These are phyloP conservation scores for Apiotrichum veenhuisii DNA, from an alignment of 1,284 basidiomycete species.

Conservation along the genomic window DNA sequence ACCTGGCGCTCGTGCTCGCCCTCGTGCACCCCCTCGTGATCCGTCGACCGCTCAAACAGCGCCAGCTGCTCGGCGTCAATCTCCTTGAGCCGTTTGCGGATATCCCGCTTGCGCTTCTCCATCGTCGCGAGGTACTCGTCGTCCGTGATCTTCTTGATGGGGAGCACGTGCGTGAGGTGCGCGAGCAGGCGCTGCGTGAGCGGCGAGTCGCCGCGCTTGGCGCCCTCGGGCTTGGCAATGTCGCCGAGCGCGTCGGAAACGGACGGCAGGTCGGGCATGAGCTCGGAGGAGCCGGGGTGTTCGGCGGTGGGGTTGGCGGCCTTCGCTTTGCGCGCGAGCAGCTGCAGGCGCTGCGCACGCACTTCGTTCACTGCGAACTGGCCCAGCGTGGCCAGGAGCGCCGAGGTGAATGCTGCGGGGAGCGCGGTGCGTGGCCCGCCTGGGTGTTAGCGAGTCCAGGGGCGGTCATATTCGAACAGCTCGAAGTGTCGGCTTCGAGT, in stretches of 20 bases:
- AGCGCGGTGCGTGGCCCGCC: slow-evolving; percentile 31
- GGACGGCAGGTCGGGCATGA: not conserved
- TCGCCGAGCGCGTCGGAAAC: not conserved
- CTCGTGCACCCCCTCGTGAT: not conserved
- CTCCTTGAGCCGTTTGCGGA: slow-evolving; percentile 31
- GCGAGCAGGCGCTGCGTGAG: slow-evolving; percentile 34
- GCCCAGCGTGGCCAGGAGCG: slow-evolving; percentile 28
- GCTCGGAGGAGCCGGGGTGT: too few species aligned
- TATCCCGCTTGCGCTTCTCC: slow-evolving; percentile 29
- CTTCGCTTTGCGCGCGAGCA: slow-evolving; percentile 21
- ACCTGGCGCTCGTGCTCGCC: too few species aligned
- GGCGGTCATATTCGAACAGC: too few species aligned
- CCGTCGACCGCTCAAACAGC: slow-evolving; percentile 25
- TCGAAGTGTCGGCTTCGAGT: too few species aligned
- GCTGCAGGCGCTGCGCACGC: slow-evolving; percentile 30
- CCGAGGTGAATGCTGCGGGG: slow-evolving; percentile 35
- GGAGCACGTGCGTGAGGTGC: slow-evolving; percentile 28
- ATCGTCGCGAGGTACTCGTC: slow-evolving; percentile 40
- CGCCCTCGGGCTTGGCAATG: not conserved
- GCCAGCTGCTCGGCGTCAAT: slow-evolving; percentile 39
- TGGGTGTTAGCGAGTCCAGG: slow-evolving; percentile 20
- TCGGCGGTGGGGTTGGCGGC: not conserved
- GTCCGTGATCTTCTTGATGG: slow-evolving; percentile 38
- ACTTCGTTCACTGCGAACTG: slow-evolving; percentile 38
- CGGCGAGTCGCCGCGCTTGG: slow-evolving; percentile 15